A percentile compares a stretch with the other conserved stretches of the same genome.
These are phyloP conservation scores for Fusarium austroafricanum DNA, from an alignment of 2,329 filamentous ascomycete species.

Conservation along the genomic window DNA sequence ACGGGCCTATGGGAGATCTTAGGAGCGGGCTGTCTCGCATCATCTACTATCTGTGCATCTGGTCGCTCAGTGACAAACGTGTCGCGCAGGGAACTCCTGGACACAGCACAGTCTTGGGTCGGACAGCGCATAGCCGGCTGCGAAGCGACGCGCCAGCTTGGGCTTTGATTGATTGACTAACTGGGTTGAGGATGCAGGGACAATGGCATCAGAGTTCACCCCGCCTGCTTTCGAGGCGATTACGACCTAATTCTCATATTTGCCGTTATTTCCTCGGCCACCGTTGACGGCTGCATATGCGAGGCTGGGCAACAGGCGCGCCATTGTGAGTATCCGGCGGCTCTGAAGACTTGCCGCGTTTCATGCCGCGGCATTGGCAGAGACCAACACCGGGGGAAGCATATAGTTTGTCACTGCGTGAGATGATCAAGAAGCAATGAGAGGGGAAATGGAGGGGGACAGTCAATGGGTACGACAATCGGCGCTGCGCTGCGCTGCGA, in stretches of 20 bases:
- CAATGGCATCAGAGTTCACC: slow-evolving; percentile 31
- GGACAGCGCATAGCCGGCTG: slow-evolving; percentile 32
- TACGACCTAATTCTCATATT: not conserved
- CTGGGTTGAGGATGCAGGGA: slow-evolving; percentile 25
- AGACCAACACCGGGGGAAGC: slow-evolving; percentile 34
- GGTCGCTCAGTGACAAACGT: slow-evolving; percentile 37
- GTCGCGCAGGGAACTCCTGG: slow-evolving; percentile 43
- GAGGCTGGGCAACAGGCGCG: slow-evolving; percentile 3
- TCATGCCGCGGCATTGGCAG: slow-evolving; percentile 27
- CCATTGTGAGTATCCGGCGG: slow-evolving; percentile 4
- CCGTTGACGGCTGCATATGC: slow-evolving; percentile 24
- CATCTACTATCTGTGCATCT: slow-evolving; percentile 37
- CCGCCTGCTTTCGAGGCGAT: slow-evolving; percentile 25
- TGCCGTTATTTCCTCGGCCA: slow-evolving; percentile 4
- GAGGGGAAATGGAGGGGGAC: slow-evolving; percentile 23
- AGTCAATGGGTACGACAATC: slow-evolving; percentile 7
- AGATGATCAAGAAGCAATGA: slow-evolving; percentile 33
- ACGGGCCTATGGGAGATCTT: slow-evolving; percentile 41
- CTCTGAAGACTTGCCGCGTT: slow-evolving; percentile 35
- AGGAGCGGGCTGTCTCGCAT: slow-evolving; percentile 32
- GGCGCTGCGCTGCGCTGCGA: slow-evolving; percentile 22
- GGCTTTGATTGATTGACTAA: slow-evolving; percentile 14
- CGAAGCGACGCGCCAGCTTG: slow-evolving; percentile 34
- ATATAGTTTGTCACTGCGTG: slow-evolving; percentile 27
- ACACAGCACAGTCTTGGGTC: slow-evolving; percentile 14